A percentile compares a stretch with the other conserved stretches of the same genome.
Conservation (phyloP, 2,329 filamentous ascomycete genomes). For the Pezicula rhizophila region DNA sequence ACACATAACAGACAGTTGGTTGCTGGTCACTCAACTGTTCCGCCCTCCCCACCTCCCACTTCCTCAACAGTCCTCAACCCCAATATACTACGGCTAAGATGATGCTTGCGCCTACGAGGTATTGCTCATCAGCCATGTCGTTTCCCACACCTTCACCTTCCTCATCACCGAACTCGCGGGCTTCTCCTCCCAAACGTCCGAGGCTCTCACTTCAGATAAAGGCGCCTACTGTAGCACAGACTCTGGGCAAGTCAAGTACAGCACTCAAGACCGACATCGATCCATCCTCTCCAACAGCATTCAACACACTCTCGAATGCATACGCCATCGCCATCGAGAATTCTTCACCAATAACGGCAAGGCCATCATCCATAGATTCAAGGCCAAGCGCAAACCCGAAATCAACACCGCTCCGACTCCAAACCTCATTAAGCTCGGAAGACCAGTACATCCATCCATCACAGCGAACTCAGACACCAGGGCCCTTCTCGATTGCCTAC, state of each 20-base stretch:
- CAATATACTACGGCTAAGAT: slow-evolving; percentile 5
- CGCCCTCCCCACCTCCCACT: too few relatives aligned
- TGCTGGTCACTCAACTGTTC: background rate
- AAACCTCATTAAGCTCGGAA: slow-evolving; percentile 18
- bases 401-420: slow-evolving; percentile 23
- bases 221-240: slow-evolving; percentile 34
- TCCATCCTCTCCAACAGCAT: slow-evolving; percentile 54
- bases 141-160: slow-evolving; percentile 12
- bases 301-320: slow-evolving; percentile 62
- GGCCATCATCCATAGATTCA: slow-evolving; percentile 5
- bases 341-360: slow-evolving; percentile 41
- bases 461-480: slow-evolving; percentile 26
- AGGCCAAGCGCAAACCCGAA: slow-evolving; percentile 36
- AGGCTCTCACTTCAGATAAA: slow-evolving; percentile 52
- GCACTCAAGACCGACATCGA: slow-evolving; percentile 41
- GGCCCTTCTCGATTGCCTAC: slow-evolving; percentile 25
- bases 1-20: too few relatives aligned
- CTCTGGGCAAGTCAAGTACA: slow-evolving; percentile 35
- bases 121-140: slow-evolving; percentile 22
- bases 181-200: slow-evolving; percentile 33
- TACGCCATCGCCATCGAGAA: slow-evolving; percentile 58
- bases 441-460: slow-evolving; percentile 19
- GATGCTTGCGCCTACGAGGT: slow-evolving; percentile 21
- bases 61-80: background rate
- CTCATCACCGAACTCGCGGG: background rate